These are phyloP conservation scores for Monosporascus sp. DNA, from an alignment of 2,329 filamentous ascomycete species.

Conservation along the genomic window DNA sequence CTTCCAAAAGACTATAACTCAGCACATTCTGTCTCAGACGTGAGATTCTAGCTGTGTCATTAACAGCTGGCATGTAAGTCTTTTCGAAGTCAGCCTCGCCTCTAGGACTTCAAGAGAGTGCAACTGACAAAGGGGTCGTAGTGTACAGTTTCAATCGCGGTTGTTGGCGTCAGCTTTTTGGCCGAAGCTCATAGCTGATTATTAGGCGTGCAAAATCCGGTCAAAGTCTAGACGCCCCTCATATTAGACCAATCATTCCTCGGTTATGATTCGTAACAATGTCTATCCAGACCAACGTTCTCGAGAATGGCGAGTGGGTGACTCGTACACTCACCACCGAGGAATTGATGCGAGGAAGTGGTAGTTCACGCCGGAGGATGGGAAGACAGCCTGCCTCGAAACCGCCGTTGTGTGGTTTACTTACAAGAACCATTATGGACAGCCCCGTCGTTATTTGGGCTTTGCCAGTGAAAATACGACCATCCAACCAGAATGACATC, in stretches of 20 bases:
- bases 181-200: background rate
- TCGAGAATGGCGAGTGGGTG: slow-evolving; percentile 52
- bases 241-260: background rate
- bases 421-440: slow-evolving; percentile 72
- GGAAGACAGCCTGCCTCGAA: slow-evolving; percentile 23
- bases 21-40: background rate
- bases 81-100: background rate
- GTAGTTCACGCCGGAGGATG: slow-evolving; percentile 30
- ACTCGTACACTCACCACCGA: slow-evolving; percentile 43
- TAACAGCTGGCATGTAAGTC: background rate
- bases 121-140: background rate
- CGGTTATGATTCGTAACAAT: slow-evolving; percentile 21
- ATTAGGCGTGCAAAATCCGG: background rate
- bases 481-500: slow-evolving; percentile 68
- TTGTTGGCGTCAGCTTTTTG: background rate
- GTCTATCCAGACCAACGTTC: slow-evolving; percentile 50
- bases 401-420: slow-evolving; percentile 59
- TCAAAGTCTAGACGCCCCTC: background rate
- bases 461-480: slow-evolving; percentile 72
- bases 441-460: slow-evolving; percentile 74
- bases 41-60: background rate
- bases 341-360: slow-evolving; percentile 22
- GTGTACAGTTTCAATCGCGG: background rate
- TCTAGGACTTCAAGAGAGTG: background rate
- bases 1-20: background rate